Evolutionary conservation across 257 asterid genomes (phyloP).

Genomic region (Lithospermum erythrorhizon): DNA sequence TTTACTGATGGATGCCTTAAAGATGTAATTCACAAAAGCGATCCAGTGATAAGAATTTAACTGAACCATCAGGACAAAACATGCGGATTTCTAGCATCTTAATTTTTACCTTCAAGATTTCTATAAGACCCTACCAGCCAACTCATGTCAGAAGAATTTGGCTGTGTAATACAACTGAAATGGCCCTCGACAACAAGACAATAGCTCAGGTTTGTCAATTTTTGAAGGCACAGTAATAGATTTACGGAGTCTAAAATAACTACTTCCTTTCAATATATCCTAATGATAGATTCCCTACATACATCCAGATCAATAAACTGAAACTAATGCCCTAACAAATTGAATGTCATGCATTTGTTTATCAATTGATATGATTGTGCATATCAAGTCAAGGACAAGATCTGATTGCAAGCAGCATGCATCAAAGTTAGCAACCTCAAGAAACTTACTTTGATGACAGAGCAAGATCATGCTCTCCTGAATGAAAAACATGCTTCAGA

Average conservation of each 20-base stretch:
- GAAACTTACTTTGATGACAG: slow-evolving; percentile 80
- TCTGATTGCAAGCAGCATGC: neutral
- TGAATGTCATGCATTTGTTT: too few species aligned
- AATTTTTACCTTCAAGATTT: too few species aligned
- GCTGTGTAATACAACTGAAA: too few species aligned
- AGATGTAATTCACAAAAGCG: too few species aligned
- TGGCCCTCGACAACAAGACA: neutral
- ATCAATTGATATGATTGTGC: neutral
- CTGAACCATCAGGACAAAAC: too few species aligned
- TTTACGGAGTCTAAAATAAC: too few species aligned
- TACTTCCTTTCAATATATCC: neutral
- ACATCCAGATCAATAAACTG: neutral
- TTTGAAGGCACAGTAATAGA: neutral
- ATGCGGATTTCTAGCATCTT: too few species aligned
- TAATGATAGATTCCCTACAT: neutral
- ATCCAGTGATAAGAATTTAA: too few species aligned
- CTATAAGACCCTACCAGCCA: too few species aligned
- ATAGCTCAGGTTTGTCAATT: neutral
- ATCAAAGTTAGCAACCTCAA: neutral
- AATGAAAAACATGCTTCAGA: slow-evolving; percentile 59
- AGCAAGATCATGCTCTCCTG: slow-evolving; percentile 75
- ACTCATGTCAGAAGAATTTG: too few species aligned
- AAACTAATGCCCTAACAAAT: neutral
- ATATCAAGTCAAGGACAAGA: neutral
- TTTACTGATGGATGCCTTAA: too few species aligned